Conservation (phyloP, 169 alveolate species). For the Perkinsus olseni region DNA sequence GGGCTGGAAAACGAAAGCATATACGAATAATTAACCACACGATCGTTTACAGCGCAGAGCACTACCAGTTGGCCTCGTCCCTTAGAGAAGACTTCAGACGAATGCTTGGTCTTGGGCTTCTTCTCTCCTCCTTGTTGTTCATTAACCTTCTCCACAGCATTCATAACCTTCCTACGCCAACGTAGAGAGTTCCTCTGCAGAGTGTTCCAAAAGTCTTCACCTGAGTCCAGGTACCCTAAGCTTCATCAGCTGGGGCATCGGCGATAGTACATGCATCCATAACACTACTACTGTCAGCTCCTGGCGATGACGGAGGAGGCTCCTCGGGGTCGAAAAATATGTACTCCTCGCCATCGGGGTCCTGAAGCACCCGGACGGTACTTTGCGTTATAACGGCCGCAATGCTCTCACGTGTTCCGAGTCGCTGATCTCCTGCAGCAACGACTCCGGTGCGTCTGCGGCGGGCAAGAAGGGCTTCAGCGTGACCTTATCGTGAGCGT, state of each 20-base stretch:
- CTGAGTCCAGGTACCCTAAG: not conserved
- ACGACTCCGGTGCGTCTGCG: not conserved
- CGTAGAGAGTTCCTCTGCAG: not conserved
- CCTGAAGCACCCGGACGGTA: not conserved
- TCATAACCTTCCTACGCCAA: not conserved
- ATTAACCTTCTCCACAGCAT: not conserved
- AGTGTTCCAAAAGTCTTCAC: not conserved
- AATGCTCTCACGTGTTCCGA: not conserved
- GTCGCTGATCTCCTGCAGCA: not conserved
- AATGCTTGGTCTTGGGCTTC: not conserved
- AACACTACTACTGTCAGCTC: not conserved
- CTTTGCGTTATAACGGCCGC: not conserved
- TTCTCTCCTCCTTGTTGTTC: not conserved
- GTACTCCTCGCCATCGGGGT: not conserved
- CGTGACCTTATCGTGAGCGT: not conserved
- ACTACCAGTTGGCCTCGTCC: not conserved
- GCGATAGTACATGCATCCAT: not conserved
- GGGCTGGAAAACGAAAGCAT: not conserved
- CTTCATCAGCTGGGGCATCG: not conserved
- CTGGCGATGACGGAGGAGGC: not conserved
- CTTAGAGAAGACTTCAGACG: not conserved
- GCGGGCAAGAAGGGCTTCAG: not conserved
- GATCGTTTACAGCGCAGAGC: not conserved
- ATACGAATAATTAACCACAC: not conserved
- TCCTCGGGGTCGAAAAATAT: not conserved